These are phyloP conservation scores for Boehmeria nivea DNA, from an alignment of 306 rosid genomes.

Conservation along the genomic window DNA sequence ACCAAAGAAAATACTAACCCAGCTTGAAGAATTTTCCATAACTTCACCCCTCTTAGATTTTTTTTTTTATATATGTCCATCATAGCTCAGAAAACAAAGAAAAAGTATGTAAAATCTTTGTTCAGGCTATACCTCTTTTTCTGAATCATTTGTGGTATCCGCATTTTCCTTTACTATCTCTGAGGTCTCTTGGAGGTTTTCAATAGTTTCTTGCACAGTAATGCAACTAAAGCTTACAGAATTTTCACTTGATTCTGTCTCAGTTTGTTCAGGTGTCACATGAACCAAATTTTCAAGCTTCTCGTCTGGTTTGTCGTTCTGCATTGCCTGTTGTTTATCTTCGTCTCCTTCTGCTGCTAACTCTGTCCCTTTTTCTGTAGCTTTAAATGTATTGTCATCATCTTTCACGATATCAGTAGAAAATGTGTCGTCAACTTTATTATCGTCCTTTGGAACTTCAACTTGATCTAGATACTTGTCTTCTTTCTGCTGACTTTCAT, in stretches of 20 bases:
- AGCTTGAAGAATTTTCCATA: background rate
- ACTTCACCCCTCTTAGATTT: background rate
- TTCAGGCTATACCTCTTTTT: constrained; percentile 26
- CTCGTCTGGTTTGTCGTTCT: constrained; percentile 20
- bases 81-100: background rate
- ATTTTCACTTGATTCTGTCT: constrained; percentile 16
- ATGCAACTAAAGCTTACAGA: background rate
- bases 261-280: constrained; percentile 7
- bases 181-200: constrained; percentile 15
- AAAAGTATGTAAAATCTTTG: background rate
- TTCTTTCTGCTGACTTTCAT: constrained; percentile 18
- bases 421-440: constrained; percentile 5
- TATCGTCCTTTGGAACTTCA: constrained; percentile 16
- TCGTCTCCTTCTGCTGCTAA: constrained; percentile 11
- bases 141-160: constrained; percentile 2
- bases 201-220: constrained; percentile 19
- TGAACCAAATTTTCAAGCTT: constrained; percentile 14
- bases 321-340: constrained; percentile 5
- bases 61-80: background rate
- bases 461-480: constrained; percentile 1
- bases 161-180: constrained; percentile 8
- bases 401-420: constrained; percentile 6
- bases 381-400: background rate
- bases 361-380: background rate
- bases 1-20: background rate